phyloP scores from a whole-genome alignment of 2,329 filamentous ascomycete species.

The Claviceps digitariae region DNA sequence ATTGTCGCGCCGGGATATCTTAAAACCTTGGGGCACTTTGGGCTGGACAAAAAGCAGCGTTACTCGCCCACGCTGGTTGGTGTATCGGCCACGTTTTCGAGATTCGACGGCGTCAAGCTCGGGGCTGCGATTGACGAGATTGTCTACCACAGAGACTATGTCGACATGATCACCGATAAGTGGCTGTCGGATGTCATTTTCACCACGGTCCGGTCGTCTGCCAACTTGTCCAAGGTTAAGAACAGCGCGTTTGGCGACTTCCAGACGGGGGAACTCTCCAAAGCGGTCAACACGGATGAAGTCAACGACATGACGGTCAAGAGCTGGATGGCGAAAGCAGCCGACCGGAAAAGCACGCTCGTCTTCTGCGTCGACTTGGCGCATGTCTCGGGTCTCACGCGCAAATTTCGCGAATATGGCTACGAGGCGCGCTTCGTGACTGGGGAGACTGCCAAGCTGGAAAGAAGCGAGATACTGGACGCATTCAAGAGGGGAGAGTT shows the following conservation, averaged over 20 bases:
- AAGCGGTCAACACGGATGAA: slow-evolving; percentile 66
- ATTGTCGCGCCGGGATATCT: slow-evolving; percentile 79
- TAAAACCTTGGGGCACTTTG: slow-evolving; percentile 63
- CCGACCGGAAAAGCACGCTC: slow-evolving; percentile 65
- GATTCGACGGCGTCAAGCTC: slow-evolving; percentile 72
- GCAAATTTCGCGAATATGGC: slow-evolving; percentile 61
- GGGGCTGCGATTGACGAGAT: slow-evolving; percentile 86
- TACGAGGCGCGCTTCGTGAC: slow-evolving; percentile 82
- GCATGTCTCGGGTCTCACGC: slow-evolving; percentile 64
- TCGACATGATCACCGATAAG: slow-evolving; percentile 65
- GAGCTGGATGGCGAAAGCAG: slow-evolving; percentile 70
- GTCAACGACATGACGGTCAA: slow-evolving; percentile 77
- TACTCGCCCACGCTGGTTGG: slow-evolving; percentile 59
- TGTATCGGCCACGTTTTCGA: slow-evolving; percentile 67
- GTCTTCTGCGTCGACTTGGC: slow-evolving; percentile 88
- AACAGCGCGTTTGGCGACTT: slow-evolving; percentile 61
- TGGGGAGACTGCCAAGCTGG: slow-evolving; percentile 56
- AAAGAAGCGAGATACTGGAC: slow-evolving; percentile 56
- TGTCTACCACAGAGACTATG: slow-evolving; percentile 73
- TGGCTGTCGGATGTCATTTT: slow-evolving; percentile 91
- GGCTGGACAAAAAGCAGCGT: slow-evolving; percentile 36
- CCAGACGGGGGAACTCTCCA: slow-evolving; percentile 60
- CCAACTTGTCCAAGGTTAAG: slow-evolving; percentile 59
- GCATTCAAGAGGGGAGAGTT: slow-evolving; percentile 66
- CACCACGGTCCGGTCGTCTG: slow-evolving; percentile 76